phyloP scores from a whole-genome alignment of 345 rosid genomes.

The Ceriops tagal region DNA sequence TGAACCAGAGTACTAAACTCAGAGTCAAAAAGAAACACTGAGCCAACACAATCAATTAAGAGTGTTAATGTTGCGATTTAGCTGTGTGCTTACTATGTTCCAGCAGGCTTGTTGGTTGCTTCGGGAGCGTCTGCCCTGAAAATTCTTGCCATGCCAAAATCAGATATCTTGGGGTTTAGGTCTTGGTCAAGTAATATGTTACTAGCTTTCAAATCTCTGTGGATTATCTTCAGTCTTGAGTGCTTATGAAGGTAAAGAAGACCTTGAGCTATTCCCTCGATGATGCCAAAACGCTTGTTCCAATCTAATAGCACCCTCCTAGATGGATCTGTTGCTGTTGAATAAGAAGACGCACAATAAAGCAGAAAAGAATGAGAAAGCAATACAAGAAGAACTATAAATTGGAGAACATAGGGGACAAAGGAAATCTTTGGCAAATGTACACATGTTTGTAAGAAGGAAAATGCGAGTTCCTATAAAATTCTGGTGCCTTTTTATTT shows the following conservation, averaged over 20 bases:
- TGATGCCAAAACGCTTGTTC: constrained; percentile 8
- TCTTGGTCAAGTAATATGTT: constrained; percentile 21
- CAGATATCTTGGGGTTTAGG: constrained; percentile 20
- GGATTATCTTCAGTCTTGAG: constrained; percentile 10
- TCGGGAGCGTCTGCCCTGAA: not conserved
- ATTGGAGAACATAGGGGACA: too few species aligned
- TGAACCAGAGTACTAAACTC: too few species aligned
- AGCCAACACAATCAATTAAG: too few species aligned
- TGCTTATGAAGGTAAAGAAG: constrained; percentile 15
- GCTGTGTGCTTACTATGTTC: constrained; percentile 9
- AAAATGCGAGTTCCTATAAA: too few species aligned
- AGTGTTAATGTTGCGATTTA: too few species aligned
- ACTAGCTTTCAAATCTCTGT: constrained; percentile 22
- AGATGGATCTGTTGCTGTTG: constrained; percentile 1
- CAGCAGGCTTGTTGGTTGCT: constrained; percentile 5
- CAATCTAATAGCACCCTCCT: constrained; percentile 9
- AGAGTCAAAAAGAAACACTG: too few species aligned
- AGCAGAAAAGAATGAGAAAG: too few species aligned
- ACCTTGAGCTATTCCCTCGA: constrained; percentile 18
- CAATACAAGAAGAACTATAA: too few species aligned
- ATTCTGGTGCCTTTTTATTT: too few species aligned
- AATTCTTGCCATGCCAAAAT: constrained; percentile 25
- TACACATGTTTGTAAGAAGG: too few species aligned
- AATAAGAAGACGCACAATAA: too few species aligned
- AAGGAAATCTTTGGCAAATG: too few species aligned